Evolutionary conservation across 768 basidiomycete species (phyloP).

Genomic region (Royoungia palumana): DNA sequence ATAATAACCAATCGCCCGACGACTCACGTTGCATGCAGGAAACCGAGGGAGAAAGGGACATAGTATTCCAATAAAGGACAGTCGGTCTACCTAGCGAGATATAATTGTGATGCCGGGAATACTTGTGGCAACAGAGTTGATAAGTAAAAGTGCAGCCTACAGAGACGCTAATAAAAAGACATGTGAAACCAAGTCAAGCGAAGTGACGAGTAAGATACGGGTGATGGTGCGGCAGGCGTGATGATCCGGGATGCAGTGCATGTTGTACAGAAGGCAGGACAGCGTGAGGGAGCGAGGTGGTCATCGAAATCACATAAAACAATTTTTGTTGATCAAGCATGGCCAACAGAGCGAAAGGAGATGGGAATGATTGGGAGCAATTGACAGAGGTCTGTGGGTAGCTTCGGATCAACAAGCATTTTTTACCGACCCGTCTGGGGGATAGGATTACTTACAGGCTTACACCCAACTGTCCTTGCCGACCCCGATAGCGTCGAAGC

Average conservation of each 20-base stretch:
- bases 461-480: slow-evolving; percentile 78
- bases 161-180: slow-evolving; percentile 26
- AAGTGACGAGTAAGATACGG: slow-evolving; percentile 20
- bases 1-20: background rate
- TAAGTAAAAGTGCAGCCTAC: slow-evolving; percentile 28
- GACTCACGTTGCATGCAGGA: background rate
- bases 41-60: background rate
- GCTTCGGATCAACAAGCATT: slow-evolving; percentile 34
- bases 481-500: slow-evolving; percentile 77
- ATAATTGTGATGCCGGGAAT: slow-evolving; percentile 29
- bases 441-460: slow-evolving; percentile 39
- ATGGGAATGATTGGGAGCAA: background rate
- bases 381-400: slow-evolving; percentile 1
- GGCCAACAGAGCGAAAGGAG: background rate
- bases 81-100: slow-evolving; percentile 26
- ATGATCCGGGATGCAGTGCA: slow-evolving; percentile 19
- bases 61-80: slow-evolving; percentile 16
- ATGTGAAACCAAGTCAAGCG: slow-evolving; percentile 19
- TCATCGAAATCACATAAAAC: slow-evolving; percentile 7
- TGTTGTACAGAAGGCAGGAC: slow-evolving; percentile 25
- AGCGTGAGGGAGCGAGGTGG: slow-evolving; percentile 13
- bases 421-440: slow-evolving; percentile 46
- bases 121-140: slow-evolving; percentile 29
- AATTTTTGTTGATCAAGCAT: slow-evolving; percentile 11
- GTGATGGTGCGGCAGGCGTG: slow-evolving; percentile 10